Evolutionary conservation across 192 early-diverging fungal genomes (phyloP).

Genomic region (Coemansia sp.): DNA sequence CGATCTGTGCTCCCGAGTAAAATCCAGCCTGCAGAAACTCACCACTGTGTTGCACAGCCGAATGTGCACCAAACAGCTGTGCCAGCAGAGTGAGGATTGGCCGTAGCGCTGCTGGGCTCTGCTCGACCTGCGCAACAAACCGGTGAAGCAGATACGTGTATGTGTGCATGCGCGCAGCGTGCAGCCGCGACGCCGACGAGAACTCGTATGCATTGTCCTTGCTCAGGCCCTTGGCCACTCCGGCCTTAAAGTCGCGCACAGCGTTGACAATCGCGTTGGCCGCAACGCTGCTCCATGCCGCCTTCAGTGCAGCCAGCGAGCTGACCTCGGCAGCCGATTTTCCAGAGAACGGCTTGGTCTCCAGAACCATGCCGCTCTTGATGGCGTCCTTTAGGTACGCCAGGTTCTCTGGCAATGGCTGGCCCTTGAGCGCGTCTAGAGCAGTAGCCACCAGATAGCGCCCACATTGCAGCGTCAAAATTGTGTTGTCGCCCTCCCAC

Average conservation of each 20-base stretch:
- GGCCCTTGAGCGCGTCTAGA: conserved; percentile 69
- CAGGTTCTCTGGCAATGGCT: conserved; percentile 76
- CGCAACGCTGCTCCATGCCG: conserved; percentile 79
- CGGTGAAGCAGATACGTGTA: conserved; percentile 81
- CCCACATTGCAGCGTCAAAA: conserved; percentile 84
- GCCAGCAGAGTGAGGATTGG: conserved; percentile 71
- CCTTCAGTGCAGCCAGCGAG: conserved; percentile 64
- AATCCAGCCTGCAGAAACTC: conserved; percentile 87
- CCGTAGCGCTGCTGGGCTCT: conserved; percentile 62
- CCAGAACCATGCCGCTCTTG: conserved; percentile 21
- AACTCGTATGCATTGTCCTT: conserved; percentile 84
- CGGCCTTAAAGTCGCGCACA: conserved; percentile 73
- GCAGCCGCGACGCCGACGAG: conserved; percentile 81
- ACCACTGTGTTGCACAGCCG: conserved; percentile 76
- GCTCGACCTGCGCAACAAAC: conserved; percentile 74
- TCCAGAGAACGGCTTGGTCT: conserved; percentile 25
- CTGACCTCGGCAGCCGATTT: conserved; percentile 29
- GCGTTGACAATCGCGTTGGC: conserved; percentile 83
- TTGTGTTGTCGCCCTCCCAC: conserved; percentile 91
- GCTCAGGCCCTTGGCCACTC: conserved; percentile 62
- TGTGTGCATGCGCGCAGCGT: conserved; percentile 83
- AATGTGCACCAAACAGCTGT: conserved; percentile 79
- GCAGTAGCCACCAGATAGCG: conserved; percentile 79
- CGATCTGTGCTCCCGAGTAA: conserved; percentile 72
- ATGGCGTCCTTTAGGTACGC: conserved; percentile 68